These are phyloP conservation scores for Phytopythium ostracodes DNA, from an alignment of 352 stramenopile species.

Conservation along the genomic window DNA sequence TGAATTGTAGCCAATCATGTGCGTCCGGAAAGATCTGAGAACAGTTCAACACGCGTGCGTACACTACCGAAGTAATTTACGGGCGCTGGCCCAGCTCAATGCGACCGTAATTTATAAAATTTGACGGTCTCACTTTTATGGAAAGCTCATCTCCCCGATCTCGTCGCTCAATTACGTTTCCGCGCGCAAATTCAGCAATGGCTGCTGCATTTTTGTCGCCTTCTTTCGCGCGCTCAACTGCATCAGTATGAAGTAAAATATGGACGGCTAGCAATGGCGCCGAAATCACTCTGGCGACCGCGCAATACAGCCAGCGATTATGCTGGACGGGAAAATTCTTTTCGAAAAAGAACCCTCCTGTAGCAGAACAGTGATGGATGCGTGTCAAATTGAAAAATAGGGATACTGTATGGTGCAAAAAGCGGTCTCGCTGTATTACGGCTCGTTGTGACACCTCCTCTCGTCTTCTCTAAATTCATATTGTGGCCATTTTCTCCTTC, in stretches of 20 bases:
- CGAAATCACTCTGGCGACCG: too few relatives aligned
- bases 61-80: constrained; percentile 1
- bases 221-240: too few relatives aligned
- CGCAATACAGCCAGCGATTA: too few relatives aligned
- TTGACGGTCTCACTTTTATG: not conserved
- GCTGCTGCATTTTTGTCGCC: too few relatives aligned
- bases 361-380: too few relatives aligned
- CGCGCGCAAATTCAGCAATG: not conserved
- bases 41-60: not conserved
- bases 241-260: too few relatives aligned
- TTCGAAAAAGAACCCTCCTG: too few relatives aligned
- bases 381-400: too few relatives aligned
- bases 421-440: too few relatives aligned
- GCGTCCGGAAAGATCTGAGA: not conserved
- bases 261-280: too few relatives aligned
- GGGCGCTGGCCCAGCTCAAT: not conserved
- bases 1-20: not conserved
- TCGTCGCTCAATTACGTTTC: not conserved
- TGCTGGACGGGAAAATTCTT: too few relatives aligned
- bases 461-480: not conserved
- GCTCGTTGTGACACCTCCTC: not conserved
- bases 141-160: not conserved
- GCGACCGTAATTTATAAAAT: not conserved
- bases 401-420: too few relatives aligned
- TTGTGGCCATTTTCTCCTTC: not conserved